Percentiles rank a stretch among this genome's conserved stretches.
These are phyloP conservation scores for Phyllosticta citriasiana DNA, from an alignment of 2,329 filamentous ascomycete genomes.

Conservation along the genomic window DNA sequence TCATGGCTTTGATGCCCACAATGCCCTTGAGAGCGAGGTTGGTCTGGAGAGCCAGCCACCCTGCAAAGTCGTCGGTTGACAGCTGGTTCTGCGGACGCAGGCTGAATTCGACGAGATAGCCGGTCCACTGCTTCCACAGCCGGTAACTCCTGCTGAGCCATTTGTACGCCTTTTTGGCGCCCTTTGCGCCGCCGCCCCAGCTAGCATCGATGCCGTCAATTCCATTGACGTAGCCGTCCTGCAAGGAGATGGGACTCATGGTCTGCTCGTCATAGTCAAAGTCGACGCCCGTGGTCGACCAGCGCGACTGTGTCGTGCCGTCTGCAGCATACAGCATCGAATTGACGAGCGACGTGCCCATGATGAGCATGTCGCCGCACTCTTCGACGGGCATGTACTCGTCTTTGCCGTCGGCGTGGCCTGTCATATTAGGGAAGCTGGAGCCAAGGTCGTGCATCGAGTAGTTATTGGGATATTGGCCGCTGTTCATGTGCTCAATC, in stretches of 20 bases:
- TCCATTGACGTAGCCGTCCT: constrained; percentile 39
- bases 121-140: constrained; percentile 68
- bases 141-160: constrained; percentile 62
- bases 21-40: constrained; percentile 79
- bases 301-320: constrained; percentile 47
- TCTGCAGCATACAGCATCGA: constrained; percentile 55
- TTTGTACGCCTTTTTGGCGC: constrained; percentile 47
- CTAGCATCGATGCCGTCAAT: constrained; percentile 50
- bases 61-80: constrained; percentile 77
- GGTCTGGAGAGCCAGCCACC: constrained; percentile 66
- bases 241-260: constrained; percentile 39
- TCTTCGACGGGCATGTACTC: constrained; percentile 72
- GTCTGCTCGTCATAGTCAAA: constrained; percentile 14
- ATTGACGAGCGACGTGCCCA: constrained; percentile 69
- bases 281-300: constrained; percentile 37
- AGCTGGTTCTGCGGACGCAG: constrained; percentile 68
- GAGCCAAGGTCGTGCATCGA: constrained; percentile 67
- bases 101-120: constrained; percentile 65
- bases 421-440: constrained; percentile 68
- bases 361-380: constrained; percentile 74
- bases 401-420: constrained; percentile 59
- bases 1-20: constrained; percentile 71
- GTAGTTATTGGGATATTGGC: constrained; percentile 75
- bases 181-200: constrained; percentile 47
- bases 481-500: constrained; percentile 70